These are phyloP conservation scores for Anisodus tanguticus DNA, from an alignment of 257 asterid species.

Conservation along the genomic window DNA sequence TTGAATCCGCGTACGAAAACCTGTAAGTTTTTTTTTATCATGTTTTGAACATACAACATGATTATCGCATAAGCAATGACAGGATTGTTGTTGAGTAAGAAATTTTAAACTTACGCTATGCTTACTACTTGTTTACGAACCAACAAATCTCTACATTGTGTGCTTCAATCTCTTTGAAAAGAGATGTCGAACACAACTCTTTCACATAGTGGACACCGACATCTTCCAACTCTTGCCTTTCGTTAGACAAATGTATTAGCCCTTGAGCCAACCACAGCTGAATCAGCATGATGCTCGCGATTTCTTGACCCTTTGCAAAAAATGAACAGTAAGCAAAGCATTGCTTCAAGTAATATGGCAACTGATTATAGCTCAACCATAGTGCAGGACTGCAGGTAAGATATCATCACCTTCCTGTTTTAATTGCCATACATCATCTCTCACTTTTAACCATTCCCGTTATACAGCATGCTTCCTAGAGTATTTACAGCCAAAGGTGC, in stretches of 20 bases:
- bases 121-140: no score
- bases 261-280: constrained; percentile 25
- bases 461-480: constrained; percentile 29
- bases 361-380: constrained; percentile 3
- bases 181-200: constrained; percentile 23
- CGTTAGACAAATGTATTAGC: not conserved
- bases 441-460: constrained; percentile 25
- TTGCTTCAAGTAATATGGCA: constrained; percentile 20
- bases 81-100: no score
- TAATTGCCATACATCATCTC: constrained; percentile 12
- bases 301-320: constrained; percentile 23
- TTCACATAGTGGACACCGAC: constrained; percentile 9
- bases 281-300: not conserved
- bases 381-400: constrained; percentile 13
- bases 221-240: constrained; percentile 24
- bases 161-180: constrained; percentile 25
- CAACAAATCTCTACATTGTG: not conserved
- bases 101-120: no score
- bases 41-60: no score
- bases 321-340: constrained; percentile 25
- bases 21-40: no score
- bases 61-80: no score
- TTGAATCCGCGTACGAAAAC: no score
- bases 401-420: not conserved
- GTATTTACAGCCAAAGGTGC: constrained; percentile 36